Evolutionary conservation across 768 basidiomycete species (phyloP).

Genomic region (Mycena latifolia): DNA sequence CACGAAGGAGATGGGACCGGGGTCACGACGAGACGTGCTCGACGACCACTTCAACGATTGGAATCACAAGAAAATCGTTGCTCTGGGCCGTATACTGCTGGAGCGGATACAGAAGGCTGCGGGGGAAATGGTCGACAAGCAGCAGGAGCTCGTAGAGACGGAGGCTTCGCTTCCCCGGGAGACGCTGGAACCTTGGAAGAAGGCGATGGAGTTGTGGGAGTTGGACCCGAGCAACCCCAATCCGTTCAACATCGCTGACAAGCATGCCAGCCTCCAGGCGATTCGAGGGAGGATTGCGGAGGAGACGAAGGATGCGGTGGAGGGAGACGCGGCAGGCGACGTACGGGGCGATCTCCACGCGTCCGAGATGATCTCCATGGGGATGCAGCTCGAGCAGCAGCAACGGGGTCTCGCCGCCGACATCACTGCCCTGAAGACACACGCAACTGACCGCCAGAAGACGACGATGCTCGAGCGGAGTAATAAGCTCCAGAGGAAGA

Average conservation of each 20-base stretch:
- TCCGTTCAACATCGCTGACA: slow-evolving; percentile 1
- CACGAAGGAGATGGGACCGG: slow-evolving; percentile 54
- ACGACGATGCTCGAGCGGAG: too few relatives aligned
- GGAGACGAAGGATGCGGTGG: background rate
- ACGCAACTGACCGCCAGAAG: background rate
- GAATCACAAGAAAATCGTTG: slow-evolving; percentile 27
- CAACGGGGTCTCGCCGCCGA: background rate
- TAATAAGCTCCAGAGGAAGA: too few relatives aligned
- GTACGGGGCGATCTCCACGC: slow-evolving; percentile 5
- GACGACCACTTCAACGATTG: slow-evolving; percentile 25
- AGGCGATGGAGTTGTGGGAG: slow-evolving; percentile 14
- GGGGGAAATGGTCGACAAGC: background rate
- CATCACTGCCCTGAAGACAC: background rate
- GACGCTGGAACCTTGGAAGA: background rate
- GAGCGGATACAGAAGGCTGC: slow-evolving; percentile 7
- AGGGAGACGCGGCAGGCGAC: background rate
- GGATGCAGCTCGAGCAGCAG: slow-evolving; percentile 14
- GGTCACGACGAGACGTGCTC: too few relatives aligned
- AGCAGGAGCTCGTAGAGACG: background rate
- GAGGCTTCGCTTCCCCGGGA: background rate
- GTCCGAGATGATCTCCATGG: slow-evolving; percentile 5
- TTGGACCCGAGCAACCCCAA: background rate
- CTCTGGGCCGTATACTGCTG: slow-evolving; percentile 2
- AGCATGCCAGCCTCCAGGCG: background rate
- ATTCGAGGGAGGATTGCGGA: too few relatives aligned